These are phyloP conservation scores for Sporothrix brunneoviolacea DNA, from an alignment of 2,329 filamentous ascomycete species.

Conservation along the genomic window DNA sequence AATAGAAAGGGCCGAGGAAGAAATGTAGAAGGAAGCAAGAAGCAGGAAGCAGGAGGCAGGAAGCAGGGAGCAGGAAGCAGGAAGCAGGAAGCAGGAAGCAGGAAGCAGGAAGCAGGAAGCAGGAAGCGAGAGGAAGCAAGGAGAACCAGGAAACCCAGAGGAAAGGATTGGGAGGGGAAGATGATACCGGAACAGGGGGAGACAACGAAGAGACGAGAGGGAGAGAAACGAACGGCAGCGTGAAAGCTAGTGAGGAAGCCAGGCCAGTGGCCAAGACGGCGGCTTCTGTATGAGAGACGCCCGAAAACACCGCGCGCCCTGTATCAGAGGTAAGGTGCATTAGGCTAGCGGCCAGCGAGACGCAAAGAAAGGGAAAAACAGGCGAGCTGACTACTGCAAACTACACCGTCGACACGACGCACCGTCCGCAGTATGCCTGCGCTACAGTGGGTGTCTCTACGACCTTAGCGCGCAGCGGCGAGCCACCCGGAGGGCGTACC, in stretches of 20 bases:
- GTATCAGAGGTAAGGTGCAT: neutral
- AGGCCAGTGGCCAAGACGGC: too few species aligned
- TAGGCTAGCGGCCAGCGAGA: neutral
- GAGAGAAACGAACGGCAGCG: too few species aligned
- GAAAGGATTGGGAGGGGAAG: slow-evolving; percentile 4
- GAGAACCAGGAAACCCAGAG: neutral
- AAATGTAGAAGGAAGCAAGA: too few species aligned
- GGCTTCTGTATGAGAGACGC: too few species aligned
- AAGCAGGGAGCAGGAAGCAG: neutral
- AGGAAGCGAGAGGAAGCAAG: neutral
- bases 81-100: neutral
- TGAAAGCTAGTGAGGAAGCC: too few species aligned
- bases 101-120: neutral
- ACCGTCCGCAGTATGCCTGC: too few species aligned
- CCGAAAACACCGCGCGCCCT: neutral
- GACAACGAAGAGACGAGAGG: too few species aligned
- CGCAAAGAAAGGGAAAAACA: neutral
- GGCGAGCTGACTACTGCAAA: neutral
- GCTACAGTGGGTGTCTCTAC: neutral
- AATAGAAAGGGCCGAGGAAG: too few species aligned
- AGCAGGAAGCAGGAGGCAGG: neutral
- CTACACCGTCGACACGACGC: too few species aligned
- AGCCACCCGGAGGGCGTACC: slow-evolving; percentile 16
- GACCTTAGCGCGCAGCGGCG: slow-evolving; percentile 7
- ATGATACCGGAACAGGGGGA: slow-evolving; percentile 11